Percentiles rank a stretch among this genome's conserved stretches.
Conservation (phyloP, 257 asterid genomes). For the Scutellaria minor region DNA sequence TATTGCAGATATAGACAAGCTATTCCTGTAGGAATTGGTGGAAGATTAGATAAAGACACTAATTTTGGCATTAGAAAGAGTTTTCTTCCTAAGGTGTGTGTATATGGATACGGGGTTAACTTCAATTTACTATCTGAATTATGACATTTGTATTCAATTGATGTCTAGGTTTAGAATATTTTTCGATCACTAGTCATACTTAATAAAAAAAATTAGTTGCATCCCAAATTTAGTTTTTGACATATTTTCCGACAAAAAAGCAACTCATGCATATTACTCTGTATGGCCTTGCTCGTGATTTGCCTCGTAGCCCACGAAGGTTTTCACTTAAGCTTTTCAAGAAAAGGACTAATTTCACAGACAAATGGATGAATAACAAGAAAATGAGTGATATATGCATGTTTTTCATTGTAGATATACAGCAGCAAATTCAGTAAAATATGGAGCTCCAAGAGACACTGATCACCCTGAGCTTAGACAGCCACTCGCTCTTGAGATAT, state of each 20-base stretch:
- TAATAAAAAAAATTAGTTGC: no score
- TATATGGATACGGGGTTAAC: not conserved
- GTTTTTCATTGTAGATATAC: conserved; percentile 58
- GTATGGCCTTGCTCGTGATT: conserved; percentile 71
- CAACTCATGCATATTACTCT: conserved; percentile 54
- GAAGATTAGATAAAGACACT: conserved; percentile 72
- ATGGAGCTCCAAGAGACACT: conserved; percentile 83
- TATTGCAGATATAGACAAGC: conserved; percentile 88
- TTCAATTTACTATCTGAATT: no score
- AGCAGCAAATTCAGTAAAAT: conserved; percentile 65
- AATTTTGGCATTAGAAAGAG: conserved; percentile 72
- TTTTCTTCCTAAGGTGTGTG: conserved; percentile 78
- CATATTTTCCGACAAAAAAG: no score
- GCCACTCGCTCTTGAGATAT: conserved; percentile 70
- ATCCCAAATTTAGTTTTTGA: no score
- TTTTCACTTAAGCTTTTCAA: conserved; percentile 15
- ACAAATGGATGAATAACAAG: not conserved
- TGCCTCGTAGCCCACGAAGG: conserved; percentile 93
- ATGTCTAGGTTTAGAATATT: no score
- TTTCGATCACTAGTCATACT: no score
- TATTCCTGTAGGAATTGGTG: conserved; percentile 73
- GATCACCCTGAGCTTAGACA: conserved; percentile 82
- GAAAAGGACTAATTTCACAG: not conserved
- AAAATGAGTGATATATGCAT: not conserved
- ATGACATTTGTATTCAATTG: no score